Percentiles rank a stretch among this genome's conserved stretches.
Conservation (phyloP, 2,329 filamentous ascomycete genomes). For the Blastomyces gilchristii region DNA sequence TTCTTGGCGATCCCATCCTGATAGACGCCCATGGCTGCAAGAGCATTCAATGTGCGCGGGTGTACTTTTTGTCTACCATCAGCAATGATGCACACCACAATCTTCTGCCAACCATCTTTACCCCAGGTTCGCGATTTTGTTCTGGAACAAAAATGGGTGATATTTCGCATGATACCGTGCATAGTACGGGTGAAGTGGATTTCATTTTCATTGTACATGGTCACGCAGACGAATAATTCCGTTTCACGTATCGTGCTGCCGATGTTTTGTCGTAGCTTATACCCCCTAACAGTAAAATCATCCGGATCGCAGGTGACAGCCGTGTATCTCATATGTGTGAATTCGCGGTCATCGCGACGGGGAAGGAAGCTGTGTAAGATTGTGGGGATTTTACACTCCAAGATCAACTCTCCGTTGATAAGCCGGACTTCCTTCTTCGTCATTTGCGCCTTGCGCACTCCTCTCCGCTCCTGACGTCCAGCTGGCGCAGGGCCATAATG, state of each 20-base stretch:
- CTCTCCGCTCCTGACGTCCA: constrained; percentile 76
- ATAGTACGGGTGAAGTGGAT: constrained; percentile 94
- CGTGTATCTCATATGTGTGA: constrained; percentile 97
- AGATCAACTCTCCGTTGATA: constrained; percentile 92
- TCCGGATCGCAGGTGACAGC: constrained; percentile 97
- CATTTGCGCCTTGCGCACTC: constrained; percentile 78
- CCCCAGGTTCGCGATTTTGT: constrained; percentile 93
- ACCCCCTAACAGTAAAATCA: constrained; percentile 78
- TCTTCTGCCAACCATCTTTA: constrained; percentile 96
- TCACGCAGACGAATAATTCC: constrained; percentile 91
- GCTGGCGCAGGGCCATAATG: constrained; percentile 82
- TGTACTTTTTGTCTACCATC: constrained; percentile 92
- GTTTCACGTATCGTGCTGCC: constrained; percentile 76
- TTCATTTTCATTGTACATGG: constrained; percentile 99
- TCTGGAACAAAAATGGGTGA: constrained; percentile 88
- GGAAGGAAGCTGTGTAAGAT: constrained; percentile 96
- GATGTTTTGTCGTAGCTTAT: constrained; percentile 86
- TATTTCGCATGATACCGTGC: constrained; percentile 98
- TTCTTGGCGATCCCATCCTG: constrained; percentile 99
- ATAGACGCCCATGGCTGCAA: constrained; percentile 95
- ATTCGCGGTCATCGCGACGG: constrained; percentile 83
- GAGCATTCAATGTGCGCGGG: constrained; percentile 79
- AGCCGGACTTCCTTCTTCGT: constrained; percentile 87
- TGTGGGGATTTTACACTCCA: constrained; percentile 98
- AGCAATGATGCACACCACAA: constrained; percentile 92